Percentiles rank a stretch among this genome's conserved stretches.
phyloP scores from a whole-genome alignment of 2,329 filamentous ascomycete species.

The Colletotrichum coccodes region DNA sequence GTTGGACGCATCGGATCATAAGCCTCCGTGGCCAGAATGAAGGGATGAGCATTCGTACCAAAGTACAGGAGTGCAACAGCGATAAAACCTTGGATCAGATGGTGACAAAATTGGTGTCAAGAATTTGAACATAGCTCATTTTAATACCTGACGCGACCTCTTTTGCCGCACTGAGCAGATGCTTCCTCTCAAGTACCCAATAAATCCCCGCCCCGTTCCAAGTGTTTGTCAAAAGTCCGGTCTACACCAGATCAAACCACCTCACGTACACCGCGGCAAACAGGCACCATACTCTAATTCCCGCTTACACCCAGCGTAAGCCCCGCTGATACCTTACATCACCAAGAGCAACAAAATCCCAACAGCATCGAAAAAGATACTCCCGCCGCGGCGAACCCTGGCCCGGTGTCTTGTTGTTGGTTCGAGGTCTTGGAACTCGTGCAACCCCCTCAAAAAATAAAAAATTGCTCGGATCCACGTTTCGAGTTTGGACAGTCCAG shows the following conservation, averaged over 20 bases:
- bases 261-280: not conserved
- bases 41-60: not conserved
- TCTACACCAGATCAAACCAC: constrained; percentile 19
- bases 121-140: constrained; percentile 19
- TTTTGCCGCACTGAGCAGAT: constrained; percentile 5
- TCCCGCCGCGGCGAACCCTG: not conserved
- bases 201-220: not conserved
- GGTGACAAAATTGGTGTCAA: constrained; percentile 14
- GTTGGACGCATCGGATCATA: not conserved
- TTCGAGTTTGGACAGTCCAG: constrained; percentile 26
- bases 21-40: not conserved
- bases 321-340: constrained; percentile 4
- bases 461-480: constrained; percentile 27
- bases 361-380: constrained; percentile 5
- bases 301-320: constrained; percentile 30
- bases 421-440: constrained; percentile 13
- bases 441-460: not conserved
- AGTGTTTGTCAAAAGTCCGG: constrained; percentile 11
- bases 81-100: not conserved
- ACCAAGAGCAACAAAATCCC: not conserved
- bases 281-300: not conserved
- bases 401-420: constrained; percentile 7
- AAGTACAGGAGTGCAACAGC: not conserved
- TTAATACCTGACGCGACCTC: constrained; percentile 17
- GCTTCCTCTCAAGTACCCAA: constrained; percentile 21